Evolutionary conservation across 225 moss, liverwort and hornwort genomes (phyloP), one percentile per base, ranked within the genome.

Genomic region (Physcomitrellopsis africana): DNA sequence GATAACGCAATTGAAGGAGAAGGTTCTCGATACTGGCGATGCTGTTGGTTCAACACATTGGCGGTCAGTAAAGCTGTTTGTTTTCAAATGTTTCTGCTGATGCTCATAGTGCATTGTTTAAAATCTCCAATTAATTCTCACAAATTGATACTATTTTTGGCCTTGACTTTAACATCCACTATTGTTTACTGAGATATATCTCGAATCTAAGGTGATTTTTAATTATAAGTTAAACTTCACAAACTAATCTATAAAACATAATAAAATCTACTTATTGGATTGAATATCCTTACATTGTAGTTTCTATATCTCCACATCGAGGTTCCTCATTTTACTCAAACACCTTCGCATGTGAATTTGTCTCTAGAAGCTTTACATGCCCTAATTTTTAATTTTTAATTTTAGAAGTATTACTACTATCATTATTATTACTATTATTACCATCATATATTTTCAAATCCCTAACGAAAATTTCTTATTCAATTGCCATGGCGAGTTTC

Each of bases 1-100:
- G 78, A 90, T 94, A 58, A 70, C 83, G 14, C 83, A 85, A 65
- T 81, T 94, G 63, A 89, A 94, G 83, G 89, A 86, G 57, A 89
- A 93, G 74, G 86, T 90, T 67, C 81, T 67, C 75, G 86, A 79
- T 83, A 84, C 79, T 85, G 91, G 86, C 71, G 91, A 87, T 69
- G 69, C 59, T 63, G 67, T 63, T 68, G 83, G 83, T 63, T 78
- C 81, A 20, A 77, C 83, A 53, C 86, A 87, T 72, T 87, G 86
- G 86, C 86, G 86, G 83, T 87, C 57, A 59, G 81, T 79, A 62
- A 57, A n/a, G 42, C 64, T 24, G 43, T 65, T 43, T 46, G 23
- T 26, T 48, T 51, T 70, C 15, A 32, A 24, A 58, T 7, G 53
- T 42, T 65, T 41, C n/a, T 17, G 51, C 22, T 64, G n/a, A 46